phyloP scores from a whole-genome alignment of 1,284 basidiomycete genomes.

The Lignosus rhinocerotis region DNA sequence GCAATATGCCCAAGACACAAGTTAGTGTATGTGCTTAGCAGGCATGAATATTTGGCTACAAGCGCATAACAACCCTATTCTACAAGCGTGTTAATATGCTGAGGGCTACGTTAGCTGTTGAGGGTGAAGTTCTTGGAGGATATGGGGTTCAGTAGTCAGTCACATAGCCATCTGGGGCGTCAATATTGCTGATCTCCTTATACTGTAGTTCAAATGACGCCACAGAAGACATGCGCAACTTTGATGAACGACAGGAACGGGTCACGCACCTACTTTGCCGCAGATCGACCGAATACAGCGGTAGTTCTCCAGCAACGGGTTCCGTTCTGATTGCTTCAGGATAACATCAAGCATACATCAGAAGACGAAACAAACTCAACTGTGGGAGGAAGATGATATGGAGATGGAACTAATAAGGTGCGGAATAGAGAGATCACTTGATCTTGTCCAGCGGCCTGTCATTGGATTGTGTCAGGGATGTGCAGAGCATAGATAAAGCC shows the following conservation, averaged over 20 bases:
- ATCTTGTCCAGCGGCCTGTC: conserved; percentile 70
- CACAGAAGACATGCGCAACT: neutral
- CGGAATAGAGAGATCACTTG: conserved; percentile 41
- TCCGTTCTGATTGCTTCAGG: conserved; percentile 9
- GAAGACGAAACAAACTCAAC: conserved; percentile 17
- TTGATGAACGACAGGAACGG: neutral
- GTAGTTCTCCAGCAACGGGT: neutral
- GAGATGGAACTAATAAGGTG: neutral
- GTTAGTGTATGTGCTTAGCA: too few species aligned
- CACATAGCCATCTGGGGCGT: too few species aligned
- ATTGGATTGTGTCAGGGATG: conserved; percentile 18
- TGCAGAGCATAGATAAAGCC: neutral
- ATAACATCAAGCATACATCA: conserved; percentile 16
- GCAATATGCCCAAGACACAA: too few species aligned
- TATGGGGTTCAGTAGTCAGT: too few species aligned
- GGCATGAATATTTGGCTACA: too few species aligned
- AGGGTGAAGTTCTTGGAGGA: too few species aligned
- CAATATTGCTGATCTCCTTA: too few species aligned
- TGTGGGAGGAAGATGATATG: neutral
- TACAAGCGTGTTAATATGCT: too few species aligned
- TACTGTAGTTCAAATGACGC: neutral
- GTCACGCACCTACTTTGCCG: neutral
- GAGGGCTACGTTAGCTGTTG: too few species aligned
- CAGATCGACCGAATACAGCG: neutral
- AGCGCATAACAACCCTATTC: too few species aligned